A percentile compares a stretch with the other conserved stretches of the same genome.
Evolutionary conservation across 495 filamentous ascomycete genomes (phyloP).

Genomic region (Penicillium pulvis): DNA sequence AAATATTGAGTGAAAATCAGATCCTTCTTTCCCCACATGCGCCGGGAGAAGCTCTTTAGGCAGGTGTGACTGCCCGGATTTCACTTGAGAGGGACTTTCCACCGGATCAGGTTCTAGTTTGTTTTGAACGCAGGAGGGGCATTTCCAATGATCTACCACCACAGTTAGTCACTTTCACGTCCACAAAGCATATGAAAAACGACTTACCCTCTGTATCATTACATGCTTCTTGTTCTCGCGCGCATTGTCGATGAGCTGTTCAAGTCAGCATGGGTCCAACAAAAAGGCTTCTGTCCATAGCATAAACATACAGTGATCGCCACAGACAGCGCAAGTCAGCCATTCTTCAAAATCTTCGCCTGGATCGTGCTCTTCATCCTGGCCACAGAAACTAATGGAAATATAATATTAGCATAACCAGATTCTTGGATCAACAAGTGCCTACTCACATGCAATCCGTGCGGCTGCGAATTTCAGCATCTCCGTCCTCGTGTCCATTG

Average conservation of each 20-base stretch:
- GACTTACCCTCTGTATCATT: conserved; percentile 66
- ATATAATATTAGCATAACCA: not conserved
- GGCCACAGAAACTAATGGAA: conserved; percentile 65
- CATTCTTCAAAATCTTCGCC: conserved; percentile 86
- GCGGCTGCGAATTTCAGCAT: conserved; percentile 62
- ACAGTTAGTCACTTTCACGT: not conserved
- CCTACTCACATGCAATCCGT: conserved; percentile 67
- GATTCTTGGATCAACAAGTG: conserved; percentile 4
- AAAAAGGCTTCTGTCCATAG: conserved; percentile 28
- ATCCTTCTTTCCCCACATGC: conserved; percentile 66
- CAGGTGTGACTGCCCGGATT: conserved; percentile 53
- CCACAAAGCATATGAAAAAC: conserved; percentile 1
- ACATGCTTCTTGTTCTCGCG: conserved; percentile 74
- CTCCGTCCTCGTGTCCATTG: conserved; percentile 63
- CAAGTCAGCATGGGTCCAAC: conserved; percentile 37
- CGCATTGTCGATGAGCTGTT: conserved; percentile 88
- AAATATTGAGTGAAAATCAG: conserved; percentile 85
- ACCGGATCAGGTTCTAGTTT: conserved; percentile 55
- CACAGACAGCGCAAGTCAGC: conserved; percentile 77
- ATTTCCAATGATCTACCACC: conserved; percentile 68
- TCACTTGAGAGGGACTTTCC: conserved; percentile 45
- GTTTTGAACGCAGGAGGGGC: conserved; percentile 72
- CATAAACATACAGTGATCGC: conserved; percentile 78
- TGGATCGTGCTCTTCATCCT: conserved; percentile 85
- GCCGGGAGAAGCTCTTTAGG: conserved; percentile 76